Base-by-base conservation (phyloP, 805 yeast species). In the Wickerhamomyces queroliae region DNA sequence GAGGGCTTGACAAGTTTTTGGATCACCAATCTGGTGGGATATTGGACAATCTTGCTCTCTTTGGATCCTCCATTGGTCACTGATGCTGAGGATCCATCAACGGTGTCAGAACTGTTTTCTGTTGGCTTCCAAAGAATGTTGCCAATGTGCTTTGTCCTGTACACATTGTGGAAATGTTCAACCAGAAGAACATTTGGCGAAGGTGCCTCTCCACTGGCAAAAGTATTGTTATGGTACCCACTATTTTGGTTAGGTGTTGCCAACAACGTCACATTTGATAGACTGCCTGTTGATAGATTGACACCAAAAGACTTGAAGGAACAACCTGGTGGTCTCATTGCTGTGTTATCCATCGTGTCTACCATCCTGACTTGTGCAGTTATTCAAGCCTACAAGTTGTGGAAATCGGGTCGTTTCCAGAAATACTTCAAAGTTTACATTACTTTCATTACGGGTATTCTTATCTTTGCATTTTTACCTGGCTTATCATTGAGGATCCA, bases 261-360 rank as follows among this genome's bases (percentile, higher is more conserved):
- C 52, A 89, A 90, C 58, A 90, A 88, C 60, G 72, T 86, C 50
- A 87, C 95, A 0, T 88, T 91, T 62, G 98, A 89, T 55, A 66
- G 90, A 44, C 62, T 91, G 10, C 96, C 97, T 0, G 80, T 90
- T 10, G 98, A 91, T 56, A 67, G 99, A 40, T 66, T 91, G 32
- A 85, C 91, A 1, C 50, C 77, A 3, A 62, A 66, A 10, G 98
- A 91, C 56, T 63, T 91, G 22, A 75, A 70, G 46, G 72, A 74
- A 21, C 90, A 83, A 61, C 80, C 91, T 0, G 96, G 95, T 1
- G 86, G 95, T 0, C 55, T 83, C 28, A 40, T 75, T 1, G 83
- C 95, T 0, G 76, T 86, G 0, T 42, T 72, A 0, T 56, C 72
- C 0, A 72, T 90, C 0, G 60, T 74, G 0, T 40, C 61, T 3